Base-by-base conservation (phyloP, 306 rosid species). In the Calophaca sinica region DNA sequence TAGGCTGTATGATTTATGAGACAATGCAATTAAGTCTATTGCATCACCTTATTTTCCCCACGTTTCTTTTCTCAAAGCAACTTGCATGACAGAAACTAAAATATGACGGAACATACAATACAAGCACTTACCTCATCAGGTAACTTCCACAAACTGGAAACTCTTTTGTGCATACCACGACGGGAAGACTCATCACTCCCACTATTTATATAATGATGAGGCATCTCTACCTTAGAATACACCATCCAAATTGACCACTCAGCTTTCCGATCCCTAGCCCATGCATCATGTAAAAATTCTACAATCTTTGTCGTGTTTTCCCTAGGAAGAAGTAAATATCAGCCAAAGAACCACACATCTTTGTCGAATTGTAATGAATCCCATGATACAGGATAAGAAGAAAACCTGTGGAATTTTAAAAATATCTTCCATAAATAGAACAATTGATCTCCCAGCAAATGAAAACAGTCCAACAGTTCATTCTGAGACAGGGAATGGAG, bases 221-320 rank as follows among this genome's bases (percentile, higher is more conserved):
- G 98, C 98, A 94, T 91, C 84, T 94, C 98, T 76, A 86, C 94
- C 83, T 87, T 91, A 39, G 98, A 87, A 81, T 91, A 83, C 39
- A 94, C 87, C 97, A 91, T 91, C 98, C 98, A 94, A 84, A 91
- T 94, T 61, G 98, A 91, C 97, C 97, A 94, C 50, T 94, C 98
- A 55, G 92, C 85, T 85, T 86, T 87, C 65, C 98, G 86, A 67
- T 94, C 94, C 87, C 69, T 88, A 48, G 88, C 80, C 97, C 97
- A 94, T 9, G 74, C 74, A 71, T 91, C 91, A 55, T 71, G 80
- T 84, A 94, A 79, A 84, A 77, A 77, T 61, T 87, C 88, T 65
- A 94, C 41, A 77, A 94, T 85, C 86, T 79, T 87, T 71, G 83
- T 83, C 75, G 82, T 90, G 86, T 94, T 84, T 20, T 86, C 83